Evolutionary conservation across 1,284 basidiomycete species (phyloP), one percentile per base, ranked within the genome.

Genomic region (Athelia psychrophila): DNA sequence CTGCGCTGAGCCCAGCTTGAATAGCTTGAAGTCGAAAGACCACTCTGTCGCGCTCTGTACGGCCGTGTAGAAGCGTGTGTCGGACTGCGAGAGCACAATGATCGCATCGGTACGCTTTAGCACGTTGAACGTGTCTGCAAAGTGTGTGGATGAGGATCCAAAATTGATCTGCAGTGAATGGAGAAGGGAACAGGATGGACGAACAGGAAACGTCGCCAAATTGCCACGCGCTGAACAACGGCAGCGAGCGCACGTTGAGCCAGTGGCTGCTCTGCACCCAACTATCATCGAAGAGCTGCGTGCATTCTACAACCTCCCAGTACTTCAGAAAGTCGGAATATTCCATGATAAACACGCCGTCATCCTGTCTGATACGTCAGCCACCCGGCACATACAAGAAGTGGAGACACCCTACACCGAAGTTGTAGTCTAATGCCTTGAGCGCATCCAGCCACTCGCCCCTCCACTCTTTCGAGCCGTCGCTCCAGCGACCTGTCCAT

Each of bases 271-370:
- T 73, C 69, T 78, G 72, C 12, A 71, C 64, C 79, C 79, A 81
- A 4, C 61, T 66, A 0, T 67, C 64, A 55, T 80, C 77, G 55
- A 81, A 78, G 9, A 82, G 60, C 22, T 71, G 63, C 2, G 75
- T 77, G 9, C 76, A 64, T 45, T 80, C 75, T 4, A 82, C 67
- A 18, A 67, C 60, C 16, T 70, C 69, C 70, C 75, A 82, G 22
- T 64, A 69, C 1, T 65, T 61, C 36, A 82, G 60, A 59, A 81
- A 82, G 51, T 81, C 79, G 75, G 57, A 53, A 78, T 76, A 81
- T 62, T 81, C 79, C 79, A 81, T 81, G 8, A 81, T 68, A 53
- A 81, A 81, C 48, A 77, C 67, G 1, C 79, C 79, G 52, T 80
- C 10, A 10, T 12, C 33, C 12, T 35, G n/a, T 35, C 33, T n/a